Base-by-base conservation (phyloP, 768 basidiomycete species). In the Suillus sp. region DNA sequence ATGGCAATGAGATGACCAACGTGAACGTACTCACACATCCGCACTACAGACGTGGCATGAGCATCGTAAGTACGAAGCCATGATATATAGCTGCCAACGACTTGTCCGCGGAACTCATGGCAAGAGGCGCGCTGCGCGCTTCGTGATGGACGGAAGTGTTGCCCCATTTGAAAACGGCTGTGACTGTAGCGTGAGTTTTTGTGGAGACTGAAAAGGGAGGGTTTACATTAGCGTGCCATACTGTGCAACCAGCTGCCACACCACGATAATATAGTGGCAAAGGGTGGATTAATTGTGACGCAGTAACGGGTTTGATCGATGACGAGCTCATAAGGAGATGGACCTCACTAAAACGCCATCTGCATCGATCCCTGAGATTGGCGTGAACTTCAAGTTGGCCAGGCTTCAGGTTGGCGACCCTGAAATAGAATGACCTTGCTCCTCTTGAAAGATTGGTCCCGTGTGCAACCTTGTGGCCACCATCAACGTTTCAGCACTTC, bases 41-140 rank as follows among this genome's bases (percentile, higher is more conserved):
- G 50, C 50, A 30, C 50, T 30, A 51, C 27, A 16, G 50, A 51
- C 50, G 30, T 30, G 50, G 9, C 30, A 51, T 51, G 27, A 11
- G 13, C 22, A 47, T 14, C 45, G 22, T 14, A 51, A 51, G 50
- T 30, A 51, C 9, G 9, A 51, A 10, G 27, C 18, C 8, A 30
- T 51, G 27, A n/a, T n/a, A n/a, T n/a, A 51, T 30, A 18, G 9
- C 30, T 50, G 18, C 25, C 43, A 45, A 45, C 43, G 20, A 43
- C 42, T 43, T n/a, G 48, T 30, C 50, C 50, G 50, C 50, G 50
- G 50, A 51, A 51, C 27, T 51, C 50, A 10, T 51, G 30, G 50
- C 18, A 51, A 51, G 50, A 51, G 50, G 27, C 27, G 50, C 50
- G 18, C 1, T 20, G 27, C 18, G 50, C 27, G 50, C 27, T 51